Base-by-base conservation (phyloP, 1,284 basidiomycete species). In the Mycosarcoma maydis region DNA sequence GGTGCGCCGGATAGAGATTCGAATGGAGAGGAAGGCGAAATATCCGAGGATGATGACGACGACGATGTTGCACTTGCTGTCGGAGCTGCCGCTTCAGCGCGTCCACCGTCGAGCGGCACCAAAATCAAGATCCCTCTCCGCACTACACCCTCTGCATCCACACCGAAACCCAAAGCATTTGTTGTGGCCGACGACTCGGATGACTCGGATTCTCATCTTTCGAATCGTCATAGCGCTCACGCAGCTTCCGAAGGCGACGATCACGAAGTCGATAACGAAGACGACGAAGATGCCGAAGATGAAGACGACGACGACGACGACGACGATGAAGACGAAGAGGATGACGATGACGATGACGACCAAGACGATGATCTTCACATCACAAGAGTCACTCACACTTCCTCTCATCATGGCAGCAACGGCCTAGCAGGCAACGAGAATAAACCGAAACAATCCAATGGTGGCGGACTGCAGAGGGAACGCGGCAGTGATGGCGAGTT, bases 401-500 rank as follows among this genome's bases (percentile, higher is more conserved):
- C 16, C 11, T 16, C 4, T 38, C 10, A 19, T 26, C 11, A 33
- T 33, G 14, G 22, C 24, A 16, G 17, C 26, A 8, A 14, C 2
- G 22, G 19, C 0, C 32, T 14, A 34, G 32, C 22, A 17, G 27
- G 36, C 6, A 32, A 32, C 24, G 27, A 57, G 23, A 53, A 57
- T 11, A 45, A 24, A 26, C 16, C 49, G 1, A 33, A 24, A n/a
- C 9, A 24, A 29, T 20, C 23, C 22, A 38, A 26, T 22, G 32
- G 22, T 20, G 36, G 53, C 20, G 60, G 58, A 1, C 33, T 72
- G 37, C 68, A 72, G 36, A 44, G 68, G 11, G 68, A 67, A 34
- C 43, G 55, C 3, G 68, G 68, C 9, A 72, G 68, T 34, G 68
- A 67, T 43, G 68, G 68, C 22, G 68, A 67, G 22, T 72, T 67